Evolutionary conservation across 2,329 filamentous ascomycete genomes (phyloP), one percentile per base, ranked within the genome.

Genomic region (Beauveria sp.): DNA sequence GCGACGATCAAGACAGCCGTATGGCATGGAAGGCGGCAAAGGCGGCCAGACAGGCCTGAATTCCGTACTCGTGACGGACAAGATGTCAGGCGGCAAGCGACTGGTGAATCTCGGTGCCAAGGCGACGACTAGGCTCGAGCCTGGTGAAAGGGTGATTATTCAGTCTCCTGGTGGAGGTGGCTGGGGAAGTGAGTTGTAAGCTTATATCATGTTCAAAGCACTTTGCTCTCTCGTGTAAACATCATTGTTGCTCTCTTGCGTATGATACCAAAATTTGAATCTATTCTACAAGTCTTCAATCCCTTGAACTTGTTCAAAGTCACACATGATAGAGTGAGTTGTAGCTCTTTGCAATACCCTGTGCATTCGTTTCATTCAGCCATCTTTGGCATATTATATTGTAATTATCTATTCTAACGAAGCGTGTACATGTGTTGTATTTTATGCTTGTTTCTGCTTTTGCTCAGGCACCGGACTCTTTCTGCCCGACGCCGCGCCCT

Each of bases 11-110:
- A 89, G 65, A 81, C 84, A 56, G 58, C 91, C 91, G 0, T 93
- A 91, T 61, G 90, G 90, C 0, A 79, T 92, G 62, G 83, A 84
- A 20, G 90, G 89, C 0, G 90, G 90, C 1, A 84, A 83, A 9
- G 85, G 90, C 51, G 90, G 86, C 0, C 74, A 82, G 62, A 81
- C 86, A 7, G 90, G 90, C 0, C 72, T 87, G 61, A 93, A 93
- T 65, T 63, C 53, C 34, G 63, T 67, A 12, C 61, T 61, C n/a
- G 54, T 67, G 5, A 61, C 50, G 26, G 65, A 67, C 28, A 42
- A 58, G n/a, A 61, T 55, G 60, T 66, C 63, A 10, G 62, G 64
- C 4, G 34, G 55, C 40, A 67, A 58, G 65, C 65, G 79, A 55
- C 73, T 75, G 53, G 80, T 86, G 64, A 85, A 83, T 63, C 67